Conservation (phyloP, 495 filamentous ascomycete species). For the Neurospora sp. region DNA sequence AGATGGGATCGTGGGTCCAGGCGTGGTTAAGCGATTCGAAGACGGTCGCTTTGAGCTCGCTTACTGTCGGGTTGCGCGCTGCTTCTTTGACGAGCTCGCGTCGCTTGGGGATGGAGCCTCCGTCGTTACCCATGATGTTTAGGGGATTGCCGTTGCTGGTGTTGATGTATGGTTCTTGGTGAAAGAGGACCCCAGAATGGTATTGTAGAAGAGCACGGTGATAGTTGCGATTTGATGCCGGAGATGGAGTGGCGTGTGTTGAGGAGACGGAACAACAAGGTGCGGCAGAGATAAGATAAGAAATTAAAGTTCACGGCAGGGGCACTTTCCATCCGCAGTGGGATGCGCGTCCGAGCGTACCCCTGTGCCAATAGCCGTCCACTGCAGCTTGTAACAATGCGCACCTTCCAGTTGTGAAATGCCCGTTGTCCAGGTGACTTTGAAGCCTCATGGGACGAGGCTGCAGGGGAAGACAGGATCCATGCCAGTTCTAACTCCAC, state of each 20-base stretch:
- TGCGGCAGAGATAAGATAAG: background rate
- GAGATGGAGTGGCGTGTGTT: background rate
- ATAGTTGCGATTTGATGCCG: background rate
- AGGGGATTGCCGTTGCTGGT: background rate
- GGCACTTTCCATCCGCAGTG: background rate
- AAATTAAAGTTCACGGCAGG: background rate
- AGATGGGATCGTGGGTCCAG: constrained; percentile 82
- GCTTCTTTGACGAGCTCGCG: constrained; percentile 91
- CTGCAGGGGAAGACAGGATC: background rate
- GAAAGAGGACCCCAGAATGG: no score
- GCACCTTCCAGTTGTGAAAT: background rate
- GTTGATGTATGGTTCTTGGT: background rate
- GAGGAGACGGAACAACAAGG: background rate
- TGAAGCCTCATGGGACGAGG: background rate
- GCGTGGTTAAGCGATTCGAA: constrained; percentile 72
- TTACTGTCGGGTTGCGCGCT: constrained; percentile 68
- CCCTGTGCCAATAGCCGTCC: background rate
- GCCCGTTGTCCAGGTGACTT: background rate
- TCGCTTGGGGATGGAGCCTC: constrained; percentile 80
- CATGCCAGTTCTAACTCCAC: background rate
- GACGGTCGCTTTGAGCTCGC: constrained; percentile 80
- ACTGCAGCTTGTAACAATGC: background rate
- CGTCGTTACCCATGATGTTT: constrained; percentile 81
- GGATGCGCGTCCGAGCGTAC: background rate
- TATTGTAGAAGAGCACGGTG: no score